phyloP scores from a whole-genome alignment of 2,329 filamentous ascomycete genomes.

The Venturia nashicola region DNA sequence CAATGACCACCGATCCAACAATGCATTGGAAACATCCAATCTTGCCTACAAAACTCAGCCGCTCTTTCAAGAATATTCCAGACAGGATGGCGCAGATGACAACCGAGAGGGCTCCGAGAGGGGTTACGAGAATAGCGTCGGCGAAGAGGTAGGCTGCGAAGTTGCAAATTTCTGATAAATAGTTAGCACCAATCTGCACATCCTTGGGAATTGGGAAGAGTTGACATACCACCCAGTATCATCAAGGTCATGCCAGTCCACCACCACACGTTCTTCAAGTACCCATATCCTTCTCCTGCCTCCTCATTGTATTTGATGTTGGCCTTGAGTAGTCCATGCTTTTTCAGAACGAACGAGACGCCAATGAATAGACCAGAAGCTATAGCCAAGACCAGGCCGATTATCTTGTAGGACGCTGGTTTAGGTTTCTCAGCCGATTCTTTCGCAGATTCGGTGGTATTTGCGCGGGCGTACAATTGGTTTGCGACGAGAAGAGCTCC shows the following conservation, averaged over 20 bases:
- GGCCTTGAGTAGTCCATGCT: slow-evolving; percentile 77
- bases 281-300: slow-evolving; percentile 92
- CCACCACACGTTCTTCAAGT: slow-evolving; percentile 91
- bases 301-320: slow-evolving; percentile 96
- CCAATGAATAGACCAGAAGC: slow-evolving; percentile 88
- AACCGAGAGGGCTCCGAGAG: slow-evolving; percentile 79
- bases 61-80: slow-evolving; percentile 90
- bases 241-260: slow-evolving; percentile 94
- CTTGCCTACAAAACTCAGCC: slow-evolving; percentile 89
- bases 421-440: slow-evolving; percentile 1
- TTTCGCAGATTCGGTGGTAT: neutral
- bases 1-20: slow-evolving; percentile 83
- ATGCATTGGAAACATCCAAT: slow-evolving; percentile 94
- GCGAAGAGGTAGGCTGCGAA: slow-evolving; percentile 96
- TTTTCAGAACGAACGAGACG: slow-evolving; percentile 89
- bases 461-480: slow-evolving; percentile 6
- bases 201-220: too few relatives aligned
- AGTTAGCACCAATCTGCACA: neutral
- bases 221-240: slow-evolving; percentile 55
- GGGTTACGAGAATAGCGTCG: slow-evolving; percentile 89
- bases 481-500: slow-evolving; percentile 2
- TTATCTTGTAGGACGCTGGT: slow-evolving; percentile 60
- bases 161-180: slow-evolving; percentile 66
- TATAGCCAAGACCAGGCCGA: slow-evolving; percentile 77
- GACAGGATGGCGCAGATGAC: slow-evolving; percentile 86